Base-by-base conservation (phyloP, 106 monocot genomes). In the Dendrobium huoshanense region DNA sequence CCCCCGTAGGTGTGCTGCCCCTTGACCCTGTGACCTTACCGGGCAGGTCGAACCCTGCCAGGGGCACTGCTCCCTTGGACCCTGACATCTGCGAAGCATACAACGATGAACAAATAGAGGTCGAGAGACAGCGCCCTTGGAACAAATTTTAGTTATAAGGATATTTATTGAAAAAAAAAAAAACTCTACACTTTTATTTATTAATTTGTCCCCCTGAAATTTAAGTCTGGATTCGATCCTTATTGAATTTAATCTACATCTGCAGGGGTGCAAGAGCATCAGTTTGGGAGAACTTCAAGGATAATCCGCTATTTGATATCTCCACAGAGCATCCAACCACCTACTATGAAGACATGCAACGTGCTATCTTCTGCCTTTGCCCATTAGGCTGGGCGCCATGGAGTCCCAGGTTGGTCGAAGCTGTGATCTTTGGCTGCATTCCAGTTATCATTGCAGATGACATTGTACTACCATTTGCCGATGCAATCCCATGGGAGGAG, bases 321-420 rank as follows among this genome's bases (percentile, higher is more conserved):
- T 91, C 91, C 1, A 87, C 82, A 1, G 91, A 91, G 59, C 91
- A 91, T 74, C 88, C 91, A 1, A 81, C 85, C 15, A 91, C 91
- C 19, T 91, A 91, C 80, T 91, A 91, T 18, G 91, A 91, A 81
- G 91, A 91, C 82, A 91, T 91, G 91, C 91, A 91, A 24, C 81
- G 91, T 1, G 83, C 91, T 5, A 79, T 91, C 47, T 91, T 91
- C 86, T 91, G 91, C 85, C 73, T 91, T 33, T 91, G 91, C 43
- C 91, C 91, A 5, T 48, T 91, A 58, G 91, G 91, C 1, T 91
- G 91, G 91, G 91, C 91, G 3, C 88, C 88, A 55, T 91, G 91
- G 91, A 88, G 91, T 18, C 88, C 91, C 9, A 77, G 91, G 45
- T 43, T 91, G 54, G 91, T 91, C 37, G 88, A 91, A 77, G 88